A percentile compares a stretch with the other conserved stretches of the same genome.
Conservation (phyloP, 2,329 filamentous ascomycete genomes). For the Colletotrichum brevisporum region DNA sequence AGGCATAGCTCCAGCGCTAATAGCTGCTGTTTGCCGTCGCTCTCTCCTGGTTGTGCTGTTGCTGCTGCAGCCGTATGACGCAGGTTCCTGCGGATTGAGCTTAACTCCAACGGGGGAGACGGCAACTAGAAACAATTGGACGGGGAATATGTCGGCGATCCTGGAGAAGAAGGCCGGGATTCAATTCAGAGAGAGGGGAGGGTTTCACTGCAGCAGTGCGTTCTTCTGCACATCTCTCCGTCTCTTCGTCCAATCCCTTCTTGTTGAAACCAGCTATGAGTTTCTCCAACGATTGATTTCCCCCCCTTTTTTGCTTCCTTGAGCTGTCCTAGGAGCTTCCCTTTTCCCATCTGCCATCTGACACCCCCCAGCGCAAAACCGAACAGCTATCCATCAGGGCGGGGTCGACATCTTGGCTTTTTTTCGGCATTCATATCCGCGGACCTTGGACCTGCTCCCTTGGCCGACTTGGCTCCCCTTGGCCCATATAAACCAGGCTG, state of each 20-base stretch:
- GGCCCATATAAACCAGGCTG: conserved; percentile 39
- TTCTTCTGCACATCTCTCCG: neutral
- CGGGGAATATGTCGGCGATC: conserved; percentile 35
- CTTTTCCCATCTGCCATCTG: neutral
- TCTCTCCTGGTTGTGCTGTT: neutral
- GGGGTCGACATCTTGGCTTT: conserved; percentile 24
- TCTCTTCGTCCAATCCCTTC: conserved; percentile 12
- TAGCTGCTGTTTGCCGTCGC: conserved; percentile 10
- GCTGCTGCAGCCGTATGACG: conserved; percentile 36
- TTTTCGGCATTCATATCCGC: conserved; percentile 33
- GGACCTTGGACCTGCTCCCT: neutral
- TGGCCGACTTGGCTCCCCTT: neutral
- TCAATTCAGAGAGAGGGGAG: neutral
- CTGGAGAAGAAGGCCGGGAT: conserved; percentile 19
- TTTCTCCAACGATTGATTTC: conserved; percentile 12
- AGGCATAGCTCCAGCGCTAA: conserved; percentile 2
- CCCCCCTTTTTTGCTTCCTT: neutral
- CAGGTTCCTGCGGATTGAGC: conserved; percentile 38
- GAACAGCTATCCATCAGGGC: neutral
- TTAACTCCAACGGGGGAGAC: conserved; percentile 21
- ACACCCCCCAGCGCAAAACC: neutral
- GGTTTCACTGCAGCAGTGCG: conserved; percentile 17
- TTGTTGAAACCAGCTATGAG: neutral
- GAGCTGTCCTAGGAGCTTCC: neutral
- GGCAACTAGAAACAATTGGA: conserved; percentile 28